A percentile compares a stretch with the other conserved stretches of the same genome.
These are phyloP conservation scores for Lactarius deliciosus DNA, from an alignment of 768 basidiomycete species.

Conservation along the genomic window DNA sequence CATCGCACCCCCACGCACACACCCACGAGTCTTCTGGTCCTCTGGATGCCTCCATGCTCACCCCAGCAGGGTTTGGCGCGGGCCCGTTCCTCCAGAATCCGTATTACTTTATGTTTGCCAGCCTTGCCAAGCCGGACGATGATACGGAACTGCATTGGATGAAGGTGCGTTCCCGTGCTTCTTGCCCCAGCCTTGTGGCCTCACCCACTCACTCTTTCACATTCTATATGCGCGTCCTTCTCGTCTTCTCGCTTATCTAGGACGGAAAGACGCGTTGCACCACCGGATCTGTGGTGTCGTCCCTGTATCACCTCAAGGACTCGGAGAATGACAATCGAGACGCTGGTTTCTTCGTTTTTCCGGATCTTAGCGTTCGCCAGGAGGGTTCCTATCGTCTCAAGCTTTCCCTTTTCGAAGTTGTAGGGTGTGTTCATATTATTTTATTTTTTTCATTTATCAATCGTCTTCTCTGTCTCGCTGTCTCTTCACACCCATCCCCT, in stretches of 20 bases:
- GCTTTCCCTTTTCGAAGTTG: slow-evolving; percentile 83
- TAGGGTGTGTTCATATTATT: slow-evolving; percentile 59
- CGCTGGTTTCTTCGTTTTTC: slow-evolving; percentile 96
- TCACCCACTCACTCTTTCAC: slow-evolving; percentile 12
- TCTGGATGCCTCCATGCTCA: slow-evolving; percentile 26
- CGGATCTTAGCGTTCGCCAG: slow-evolving; percentile 87
- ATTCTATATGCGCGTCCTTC: background rate
- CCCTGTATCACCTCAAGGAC: slow-evolving; percentile 83
- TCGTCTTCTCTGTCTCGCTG: slow-evolving; percentile 7
- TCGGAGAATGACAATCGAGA: slow-evolving; percentile 59
- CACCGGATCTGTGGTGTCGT: slow-evolving; percentile 87
- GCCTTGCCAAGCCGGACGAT: slow-evolving; percentile 84
- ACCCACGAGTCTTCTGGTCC: slow-evolving; percentile 15
- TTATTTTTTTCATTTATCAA: slow-evolving; percentile 13
- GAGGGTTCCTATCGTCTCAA: slow-evolving; percentile 86
- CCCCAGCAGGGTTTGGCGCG: slow-evolving; percentile 40
- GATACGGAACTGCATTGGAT: slow-evolving; percentile 88
- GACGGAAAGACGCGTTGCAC: slow-evolving; percentile 91
- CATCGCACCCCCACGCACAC: slow-evolving; percentile 17
- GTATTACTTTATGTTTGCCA: slow-evolving; percentile 95
- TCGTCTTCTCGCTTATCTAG: slow-evolving; percentile 37
- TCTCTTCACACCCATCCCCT: slow-evolving; percentile 8
- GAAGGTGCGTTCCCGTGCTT: slow-evolving; percentile 48
- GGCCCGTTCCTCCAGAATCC: slow-evolving; percentile 82
- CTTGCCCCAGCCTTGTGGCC: background rate